Conservation (phyloP, 495 filamentous ascomycete genomes). For the Trypethelium eluteriae region DNA sequence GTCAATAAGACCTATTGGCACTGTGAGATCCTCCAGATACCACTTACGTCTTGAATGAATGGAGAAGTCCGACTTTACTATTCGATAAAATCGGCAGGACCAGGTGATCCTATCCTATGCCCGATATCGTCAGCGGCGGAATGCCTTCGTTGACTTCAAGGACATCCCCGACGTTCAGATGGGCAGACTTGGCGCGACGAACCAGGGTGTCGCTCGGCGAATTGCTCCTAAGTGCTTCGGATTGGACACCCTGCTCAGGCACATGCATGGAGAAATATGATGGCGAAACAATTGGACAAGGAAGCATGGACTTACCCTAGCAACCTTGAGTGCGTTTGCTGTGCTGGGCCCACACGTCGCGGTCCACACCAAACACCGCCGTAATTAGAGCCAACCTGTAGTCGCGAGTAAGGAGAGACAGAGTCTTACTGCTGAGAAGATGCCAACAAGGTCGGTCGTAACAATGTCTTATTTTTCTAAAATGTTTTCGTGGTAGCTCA, state of each 20-base stretch:
- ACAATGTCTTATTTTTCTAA: too few species aligned
- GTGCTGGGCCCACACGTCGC: not conserved
- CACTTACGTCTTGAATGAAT: too few species aligned
- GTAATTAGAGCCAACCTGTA: not conserved
- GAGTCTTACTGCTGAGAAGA: not conserved
- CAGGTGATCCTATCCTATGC: too few species aligned
- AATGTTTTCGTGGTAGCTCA: too few species aligned
- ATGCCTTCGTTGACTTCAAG: not conserved
- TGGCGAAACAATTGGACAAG: not conserved
- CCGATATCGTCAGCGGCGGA: not conserved
- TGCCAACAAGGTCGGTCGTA: not conserved
- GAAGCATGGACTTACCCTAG: not conserved
- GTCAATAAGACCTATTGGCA: too few species aligned
- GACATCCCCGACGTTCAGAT: not conserved
- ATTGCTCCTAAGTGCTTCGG: not conserved
- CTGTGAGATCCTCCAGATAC: too few species aligned
- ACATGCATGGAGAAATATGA: slow-evolving; percentile 1
- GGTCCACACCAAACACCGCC: not conserved
- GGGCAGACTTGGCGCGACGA: not conserved
- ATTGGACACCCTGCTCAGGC: not conserved
- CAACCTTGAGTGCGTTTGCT: not conserved
- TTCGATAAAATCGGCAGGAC: too few species aligned
- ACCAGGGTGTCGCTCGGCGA: not conserved
- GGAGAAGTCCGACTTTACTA: too few species aligned
- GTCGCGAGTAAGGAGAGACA: not conserved